Conservation (phyloP, 768 basidiomycete genomes). For the Boletellus ananiceps region DNA sequence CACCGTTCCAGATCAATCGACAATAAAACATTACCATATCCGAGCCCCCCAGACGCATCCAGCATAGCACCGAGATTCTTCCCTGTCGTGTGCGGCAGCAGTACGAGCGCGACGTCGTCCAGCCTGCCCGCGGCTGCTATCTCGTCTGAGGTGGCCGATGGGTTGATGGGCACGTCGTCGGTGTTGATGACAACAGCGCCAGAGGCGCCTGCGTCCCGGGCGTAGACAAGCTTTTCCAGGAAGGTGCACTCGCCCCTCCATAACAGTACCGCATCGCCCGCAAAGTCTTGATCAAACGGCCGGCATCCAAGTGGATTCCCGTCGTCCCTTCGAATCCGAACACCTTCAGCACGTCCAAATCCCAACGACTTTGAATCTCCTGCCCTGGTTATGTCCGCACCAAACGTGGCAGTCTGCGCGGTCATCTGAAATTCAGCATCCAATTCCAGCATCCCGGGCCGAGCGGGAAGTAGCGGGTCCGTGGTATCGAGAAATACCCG, state of each 20-base stretch:
- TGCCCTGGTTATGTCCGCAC: constrained; percentile 48
- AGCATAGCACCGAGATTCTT: constrained; percentile 53
- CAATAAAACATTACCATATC: constrained; percentile 47
- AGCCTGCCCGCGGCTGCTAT: constrained; percentile 54
- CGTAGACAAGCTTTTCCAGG: constrained; percentile 71
- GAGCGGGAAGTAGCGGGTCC: constrained; percentile 44
- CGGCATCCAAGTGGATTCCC: constrained; percentile 57
- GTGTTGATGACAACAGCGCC: constrained; percentile 76
- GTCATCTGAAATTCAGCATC: constrained; percentile 46
- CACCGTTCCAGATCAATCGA: constrained; percentile 40
- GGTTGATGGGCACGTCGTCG: constrained; percentile 57
- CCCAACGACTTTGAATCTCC: constrained; percentile 30
- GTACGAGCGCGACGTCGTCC: constrained; percentile 53
- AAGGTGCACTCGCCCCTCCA: constrained; percentile 85
- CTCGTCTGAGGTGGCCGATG: constrained; percentile 58
- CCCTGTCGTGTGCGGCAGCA: constrained; percentile 52
- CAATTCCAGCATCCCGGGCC: constrained; percentile 35
- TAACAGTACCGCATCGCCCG: constrained; percentile 55
- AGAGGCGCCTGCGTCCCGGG: constrained; percentile 63
- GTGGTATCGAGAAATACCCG: constrained; percentile 53
- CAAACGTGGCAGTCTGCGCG: constrained; percentile 69
- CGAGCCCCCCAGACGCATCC: constrained; percentile 43
- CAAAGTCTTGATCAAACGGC: constrained; percentile 46
- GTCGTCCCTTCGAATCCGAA: constrained; percentile 49
- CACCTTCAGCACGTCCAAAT: constrained; percentile 49